phyloP scores from a whole-genome alignment of 495 filamentous ascomycete species.

The Neurospora sp. region DNA sequence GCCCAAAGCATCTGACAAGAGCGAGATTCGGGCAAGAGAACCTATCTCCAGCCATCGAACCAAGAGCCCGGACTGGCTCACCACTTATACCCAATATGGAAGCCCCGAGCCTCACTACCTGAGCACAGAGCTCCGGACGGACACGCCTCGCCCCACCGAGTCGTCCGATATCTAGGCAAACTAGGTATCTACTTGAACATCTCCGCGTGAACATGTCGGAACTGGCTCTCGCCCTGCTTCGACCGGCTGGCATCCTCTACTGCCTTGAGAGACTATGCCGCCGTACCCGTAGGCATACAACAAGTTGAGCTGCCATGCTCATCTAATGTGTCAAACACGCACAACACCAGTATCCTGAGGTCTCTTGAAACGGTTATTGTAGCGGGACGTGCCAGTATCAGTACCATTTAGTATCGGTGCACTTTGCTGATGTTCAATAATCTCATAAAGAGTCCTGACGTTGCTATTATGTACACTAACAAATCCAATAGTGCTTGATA shows the following conservation, averaged over 20 bases:
- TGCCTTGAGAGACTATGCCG: background rate
- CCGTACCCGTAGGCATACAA: background rate
- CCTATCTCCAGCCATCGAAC: background rate
- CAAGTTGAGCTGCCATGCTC: background rate
- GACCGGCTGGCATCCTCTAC: background rate
- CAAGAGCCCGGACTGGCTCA: background rate
- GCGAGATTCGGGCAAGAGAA: background rate
- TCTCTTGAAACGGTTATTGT: background rate
- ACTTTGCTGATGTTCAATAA: background rate
- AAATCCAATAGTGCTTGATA: background rate
- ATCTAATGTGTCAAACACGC: background rate
- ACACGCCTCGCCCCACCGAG: background rate
- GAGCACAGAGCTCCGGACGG: background rate
- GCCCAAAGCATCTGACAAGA: background rate
- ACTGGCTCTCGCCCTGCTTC: background rate
- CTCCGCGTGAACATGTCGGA: background rate
- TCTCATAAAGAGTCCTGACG: background rate
- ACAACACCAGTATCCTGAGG: background rate
- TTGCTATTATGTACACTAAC: background rate
- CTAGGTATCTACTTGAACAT: background rate
- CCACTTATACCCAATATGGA: background rate
- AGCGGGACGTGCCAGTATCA: background rate
- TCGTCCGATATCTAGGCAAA: background rate
- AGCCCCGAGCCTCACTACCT: background rate
- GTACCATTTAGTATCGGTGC: background rate